Evolutionary conservation across 23 red algal genomes (phyloP).

Genomic region (Cyanidium caldarium): DNA sequence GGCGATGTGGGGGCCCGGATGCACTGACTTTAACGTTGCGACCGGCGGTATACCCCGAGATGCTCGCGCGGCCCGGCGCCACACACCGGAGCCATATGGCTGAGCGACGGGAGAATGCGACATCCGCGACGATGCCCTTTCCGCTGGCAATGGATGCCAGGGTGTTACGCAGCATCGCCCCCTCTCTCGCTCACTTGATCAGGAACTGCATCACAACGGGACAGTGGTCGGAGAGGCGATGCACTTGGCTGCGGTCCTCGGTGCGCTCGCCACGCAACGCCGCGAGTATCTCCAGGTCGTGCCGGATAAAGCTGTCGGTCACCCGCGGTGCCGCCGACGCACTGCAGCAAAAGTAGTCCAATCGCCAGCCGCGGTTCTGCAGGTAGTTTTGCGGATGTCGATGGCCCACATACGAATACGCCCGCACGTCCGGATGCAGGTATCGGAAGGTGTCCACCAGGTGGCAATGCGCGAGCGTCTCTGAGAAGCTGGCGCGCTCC

Average conservation of each 20-base stretch:
- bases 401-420: slow-evolving; percentile 37
- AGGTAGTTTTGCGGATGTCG: slow-evolving; percentile 21
- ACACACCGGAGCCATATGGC: no score
- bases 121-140: no score
- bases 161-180: no score
- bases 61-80: no score
- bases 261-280: background rate
- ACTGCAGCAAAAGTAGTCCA: slow-evolving; percentile 43
- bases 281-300: background rate
- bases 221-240: background rate
- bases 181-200: no score
- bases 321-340: background rate
- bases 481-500: slow-evolving; percentile 44
- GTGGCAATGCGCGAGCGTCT: slow-evolving; percentile 24
- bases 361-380: slow-evolving; percentile 55
- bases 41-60: no score
- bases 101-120: no score
- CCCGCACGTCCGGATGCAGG: slow-evolving; percentile 22
- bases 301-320: background rate
- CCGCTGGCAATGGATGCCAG: no score
- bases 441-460: slow-evolving; percentile 48
- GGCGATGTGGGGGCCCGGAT: background rate
- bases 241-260: background rate
- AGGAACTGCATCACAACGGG: background rate
- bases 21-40: background rate